Conservation (phyloP, 140 eudicot species). For the Ambrosia hybrid region DNA sequence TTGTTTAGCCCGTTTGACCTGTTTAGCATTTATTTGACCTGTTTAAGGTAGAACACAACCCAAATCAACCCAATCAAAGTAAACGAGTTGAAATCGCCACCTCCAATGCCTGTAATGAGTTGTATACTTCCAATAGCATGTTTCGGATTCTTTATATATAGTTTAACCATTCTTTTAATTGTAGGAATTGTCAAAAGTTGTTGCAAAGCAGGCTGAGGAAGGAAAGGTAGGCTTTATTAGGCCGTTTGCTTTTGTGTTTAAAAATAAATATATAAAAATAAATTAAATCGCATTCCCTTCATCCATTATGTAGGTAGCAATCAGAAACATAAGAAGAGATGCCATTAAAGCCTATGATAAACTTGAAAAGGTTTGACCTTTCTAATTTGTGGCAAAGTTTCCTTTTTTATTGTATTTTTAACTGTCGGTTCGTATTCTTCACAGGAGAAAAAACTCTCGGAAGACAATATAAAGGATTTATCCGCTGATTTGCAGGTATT, state of each 20-base stretch:
- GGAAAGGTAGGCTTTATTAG: conserved; percentile 61
- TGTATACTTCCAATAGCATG: background rate
- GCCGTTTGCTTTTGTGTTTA: background rate
- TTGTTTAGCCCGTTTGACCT: background rate
- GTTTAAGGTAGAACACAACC: background rate
- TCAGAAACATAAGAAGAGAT: conserved; percentile 96
- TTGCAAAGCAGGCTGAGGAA: conserved; percentile 93
- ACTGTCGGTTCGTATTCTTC: background rate
- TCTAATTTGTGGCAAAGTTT: background rate
- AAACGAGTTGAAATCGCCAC: background rate
- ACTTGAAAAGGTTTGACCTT: conserved; percentile 79
- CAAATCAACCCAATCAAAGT: background rate
- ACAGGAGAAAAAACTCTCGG: conserved; percentile 97
- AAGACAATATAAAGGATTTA: conserved; percentile 86
- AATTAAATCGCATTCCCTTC: background rate
- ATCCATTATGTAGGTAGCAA: conserved; percentile 58
- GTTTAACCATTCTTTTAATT: conserved; percentile 19
- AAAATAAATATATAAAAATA: too few species aligned
- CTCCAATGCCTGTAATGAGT: conserved; percentile 2
- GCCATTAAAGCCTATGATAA: conserved; percentile 86
- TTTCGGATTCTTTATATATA: conserved; percentile 9
- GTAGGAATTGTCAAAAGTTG: conserved; percentile 87
- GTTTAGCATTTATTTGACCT: conserved; percentile 17
- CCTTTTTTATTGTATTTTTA: background rate
- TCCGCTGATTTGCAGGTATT: conserved; percentile 90